phyloP scores from a whole-genome alignment of 228 moss, liverwort and hornwort species.

The Sphagnum fallax region DNA sequence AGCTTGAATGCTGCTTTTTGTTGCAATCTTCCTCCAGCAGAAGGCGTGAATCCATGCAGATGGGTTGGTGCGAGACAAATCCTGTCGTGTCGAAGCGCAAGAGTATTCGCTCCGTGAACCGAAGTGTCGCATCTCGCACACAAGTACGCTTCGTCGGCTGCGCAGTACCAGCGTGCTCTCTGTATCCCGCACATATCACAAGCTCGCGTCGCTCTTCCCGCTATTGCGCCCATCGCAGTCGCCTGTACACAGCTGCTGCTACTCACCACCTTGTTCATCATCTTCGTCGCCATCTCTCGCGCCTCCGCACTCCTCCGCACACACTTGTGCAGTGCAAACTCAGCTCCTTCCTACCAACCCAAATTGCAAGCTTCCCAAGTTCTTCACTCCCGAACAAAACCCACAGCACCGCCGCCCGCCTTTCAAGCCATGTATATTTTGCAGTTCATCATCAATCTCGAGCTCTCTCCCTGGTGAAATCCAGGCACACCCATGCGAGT shows the following conservation, averaged over 20 bases:
- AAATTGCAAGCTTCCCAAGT: no score
- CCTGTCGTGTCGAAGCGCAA: constrained; percentile 45
- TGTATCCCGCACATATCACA: constrained; percentile 51
- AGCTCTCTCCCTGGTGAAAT: no score
- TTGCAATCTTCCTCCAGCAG: background rate
- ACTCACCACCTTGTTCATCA: background rate
- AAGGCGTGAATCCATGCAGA: background rate
- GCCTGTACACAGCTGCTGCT: constrained; percentile 1
- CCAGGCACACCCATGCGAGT: no score
- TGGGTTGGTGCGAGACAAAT: constrained; percentile 20
- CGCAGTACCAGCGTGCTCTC: constrained; percentile 46
- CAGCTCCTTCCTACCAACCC: no score
- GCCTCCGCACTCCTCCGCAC: no score
- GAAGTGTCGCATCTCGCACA: constrained; percentile 47
- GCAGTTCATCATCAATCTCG: no score
- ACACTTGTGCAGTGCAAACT: no score
- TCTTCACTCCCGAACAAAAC: no score
- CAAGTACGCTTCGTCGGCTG: constrained; percentile 45
- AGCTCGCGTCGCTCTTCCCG: constrained; percentile 39
- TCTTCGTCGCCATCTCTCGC: no score
- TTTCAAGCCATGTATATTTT: no score
- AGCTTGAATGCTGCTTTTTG: no score
- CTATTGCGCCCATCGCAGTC: constrained; percentile 48
- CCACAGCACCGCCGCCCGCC: no score
- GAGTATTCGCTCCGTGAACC: constrained; percentile 49